Base-by-base conservation (phyloP, 805 yeast genomes). In the Yamadazyma sp. region DNA sequence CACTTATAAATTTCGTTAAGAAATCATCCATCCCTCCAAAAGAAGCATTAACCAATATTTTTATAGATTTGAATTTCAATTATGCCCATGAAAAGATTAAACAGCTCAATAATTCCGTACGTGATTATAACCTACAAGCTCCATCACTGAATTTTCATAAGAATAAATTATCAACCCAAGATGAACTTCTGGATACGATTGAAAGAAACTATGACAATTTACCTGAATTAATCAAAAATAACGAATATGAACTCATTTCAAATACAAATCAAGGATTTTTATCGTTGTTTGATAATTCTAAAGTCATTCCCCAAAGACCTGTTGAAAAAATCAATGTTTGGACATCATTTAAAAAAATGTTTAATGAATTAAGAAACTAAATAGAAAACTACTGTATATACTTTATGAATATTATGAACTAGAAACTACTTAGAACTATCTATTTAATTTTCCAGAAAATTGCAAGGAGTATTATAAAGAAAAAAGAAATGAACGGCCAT, bases 131-230 rank as follows among this genome's bases (percentile, higher is more conserved):
- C 34, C 48, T 67, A 28, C 69, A 62, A 39, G 52, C 62, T 11
- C 73, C 73, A 1, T 56, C 69, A 4, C 35, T 53, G 6, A 53
- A 45, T 17, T 47, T 65, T 9, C 73, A 67, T 44, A 67, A 65
- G 36, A 47, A 65, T 48, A 67, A 67, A 43, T 40, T 67, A 25
- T 31, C 44, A 4, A 36, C 45, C 9, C 55, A 50, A 5, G 44
- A 37, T 4, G 73, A 67, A 44, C 18, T 65, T 2, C 31, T 38
- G 8, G 36, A 31, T 4, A 52, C 52, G 42, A 43, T 44, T 6
- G 38, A 40, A 3, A 24, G 43, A 23, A 30, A 15, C 10, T 43
- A 40, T 21, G 36, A 32, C 11, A 9, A 27, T 4, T 25, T 44
- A 8, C 23, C 25, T 2, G 38, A 38, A 22, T 22, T 38, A 12